Percentiles rank a stretch among this genome's conserved stretches.
Evolutionary conservation across 768 basidiomycete genomes (phyloP).

Genomic region (Suillus weaverae): DNA sequence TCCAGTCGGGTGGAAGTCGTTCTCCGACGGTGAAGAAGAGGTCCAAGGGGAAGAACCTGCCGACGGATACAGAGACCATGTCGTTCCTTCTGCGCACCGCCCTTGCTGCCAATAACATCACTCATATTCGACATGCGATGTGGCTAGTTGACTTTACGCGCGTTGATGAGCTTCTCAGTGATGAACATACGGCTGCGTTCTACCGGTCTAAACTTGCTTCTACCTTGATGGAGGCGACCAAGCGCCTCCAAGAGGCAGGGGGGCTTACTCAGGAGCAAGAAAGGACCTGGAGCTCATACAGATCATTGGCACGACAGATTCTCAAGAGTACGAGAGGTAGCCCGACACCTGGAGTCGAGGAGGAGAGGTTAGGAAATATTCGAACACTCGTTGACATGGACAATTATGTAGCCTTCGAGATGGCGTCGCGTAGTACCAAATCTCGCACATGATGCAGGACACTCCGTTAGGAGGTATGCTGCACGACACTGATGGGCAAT

Average conservation of each 20-base stretch:
- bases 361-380: slow-evolving; percentile 26
- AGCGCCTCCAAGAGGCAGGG: slow-evolving; percentile 31
- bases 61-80: slow-evolving; percentile 53
- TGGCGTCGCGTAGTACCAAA: slow-evolving; percentile 29
- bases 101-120: slow-evolving; percentile 47
- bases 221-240: slow-evolving; percentile 43
- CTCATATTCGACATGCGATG: slow-evolving; percentile 58
- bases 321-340: slow-evolving; percentile 14
- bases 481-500: slow-evolving; percentile 2
- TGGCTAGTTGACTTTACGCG: slow-evolving; percentile 56
- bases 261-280: slow-evolving; percentile 17
- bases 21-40: slow-evolving; percentile 45
- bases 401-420: slow-evolving; percentile 28
- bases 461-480: slow-evolving; percentile 7
- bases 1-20: slow-evolving; percentile 38
- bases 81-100: slow-evolving; percentile 60
- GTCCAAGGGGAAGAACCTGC: slow-evolving; percentile 43
- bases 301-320: slow-evolving; percentile 20
- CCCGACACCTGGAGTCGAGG: slow-evolving; percentile 18
- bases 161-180: slow-evolving; percentile 35
- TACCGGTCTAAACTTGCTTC: slow-evolving; percentile 50
- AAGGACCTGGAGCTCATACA: slow-evolving; percentile 19
- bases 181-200: slow-evolving; percentile 30
- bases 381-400: slow-evolving; percentile 27
- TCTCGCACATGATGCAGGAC: slow-evolving; percentile 20